Conservation (phyloP, 2,329 filamentous ascomycete species). For the Aureobasidium sp. region DNA sequence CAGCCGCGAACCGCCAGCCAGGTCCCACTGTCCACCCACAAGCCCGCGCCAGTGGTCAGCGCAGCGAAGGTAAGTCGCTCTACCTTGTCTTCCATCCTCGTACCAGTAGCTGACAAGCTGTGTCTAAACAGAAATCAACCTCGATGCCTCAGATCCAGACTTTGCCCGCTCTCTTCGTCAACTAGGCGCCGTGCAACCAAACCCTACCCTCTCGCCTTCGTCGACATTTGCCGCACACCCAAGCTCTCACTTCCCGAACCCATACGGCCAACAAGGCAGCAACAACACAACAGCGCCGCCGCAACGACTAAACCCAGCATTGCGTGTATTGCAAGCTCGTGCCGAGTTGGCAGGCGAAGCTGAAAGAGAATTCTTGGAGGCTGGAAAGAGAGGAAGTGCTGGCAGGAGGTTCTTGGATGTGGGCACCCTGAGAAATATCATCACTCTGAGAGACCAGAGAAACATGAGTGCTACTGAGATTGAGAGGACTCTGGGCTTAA, state of each 20-base stretch:
- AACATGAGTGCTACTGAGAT: slow-evolving; percentile 25
- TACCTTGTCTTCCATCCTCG: slow-evolving; percentile 5
- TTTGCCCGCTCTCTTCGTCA: slow-evolving; percentile 74
- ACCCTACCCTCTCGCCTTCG: slow-evolving; percentile 49
- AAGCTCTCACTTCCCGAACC: slow-evolving; percentile 24
- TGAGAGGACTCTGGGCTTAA: slow-evolving; percentile 29
- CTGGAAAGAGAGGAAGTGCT: slow-evolving; percentile 34
- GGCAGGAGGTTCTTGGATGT: slow-evolving; percentile 42
- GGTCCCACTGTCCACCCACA: slow-evolving; percentile 37
- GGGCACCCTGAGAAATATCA: slow-evolving; percentile 31
- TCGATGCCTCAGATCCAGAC: slow-evolving; percentile 54
- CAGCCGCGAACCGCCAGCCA: slow-evolving; percentile 25
- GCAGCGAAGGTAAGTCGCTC: slow-evolving; percentile 32
- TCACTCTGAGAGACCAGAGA: slow-evolving; percentile 26
- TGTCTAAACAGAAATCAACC: slow-evolving; percentile 44
- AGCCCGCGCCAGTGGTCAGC: slow-evolving; percentile 31
- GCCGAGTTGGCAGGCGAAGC: slow-evolving; percentile 45
- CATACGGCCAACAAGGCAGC: slow-evolving; percentile 15
- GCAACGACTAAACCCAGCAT: slow-evolving; percentile 45
- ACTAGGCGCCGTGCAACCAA: slow-evolving; percentile 52
- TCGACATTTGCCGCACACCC: slow-evolving; percentile 43
- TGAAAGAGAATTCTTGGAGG: slow-evolving; percentile 45
- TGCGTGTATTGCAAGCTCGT: slow-evolving; percentile 47
- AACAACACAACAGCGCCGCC: slow-evolving; percentile 22
- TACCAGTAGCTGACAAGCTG: neutral